These are phyloP conservation scores for Globisporangium alternatum DNA, from an alignment of 352 stramenopile species.

Conservation along the genomic window DNA sequence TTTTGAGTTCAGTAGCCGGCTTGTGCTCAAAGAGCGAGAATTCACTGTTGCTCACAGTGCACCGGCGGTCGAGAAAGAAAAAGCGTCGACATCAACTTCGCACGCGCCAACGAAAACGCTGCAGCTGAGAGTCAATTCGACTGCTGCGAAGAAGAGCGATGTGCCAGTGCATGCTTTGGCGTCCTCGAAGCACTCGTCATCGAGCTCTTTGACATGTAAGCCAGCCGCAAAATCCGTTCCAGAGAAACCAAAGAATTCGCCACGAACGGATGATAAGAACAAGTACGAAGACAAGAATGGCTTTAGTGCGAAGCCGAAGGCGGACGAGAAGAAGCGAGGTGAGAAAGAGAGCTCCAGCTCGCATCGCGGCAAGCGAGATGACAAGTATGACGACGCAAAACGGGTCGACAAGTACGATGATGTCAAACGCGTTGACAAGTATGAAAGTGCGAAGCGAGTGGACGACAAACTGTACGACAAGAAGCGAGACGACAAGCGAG, in stretches of 20 bases:
- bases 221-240: background rate
- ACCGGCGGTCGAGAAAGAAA: background rate
- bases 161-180: background rate
- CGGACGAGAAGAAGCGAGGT: conserved; percentile 6
- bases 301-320: background rate
- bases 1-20: conserved; percentile 17
- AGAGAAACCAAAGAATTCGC: conserved; percentile 1
- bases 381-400: background rate
- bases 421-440: conserved; percentile 7
- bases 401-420: conserved; percentile 2
- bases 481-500: background rate
- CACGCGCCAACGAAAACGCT: background rate
- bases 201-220: background rate
- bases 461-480: conserved; percentile 16
- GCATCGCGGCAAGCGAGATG: background rate
- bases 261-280: background rate
- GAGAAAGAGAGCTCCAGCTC: conserved; percentile 2
- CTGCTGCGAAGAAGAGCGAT: background rate
- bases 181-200: background rate
- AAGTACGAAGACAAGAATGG: conserved; percentile 2
- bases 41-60: background rate
- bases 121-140: background rate
- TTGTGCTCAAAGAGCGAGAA: conserved; percentile 22
- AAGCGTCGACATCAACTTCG: background rate
- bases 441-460: conserved; percentile 8